Evolutionary conservation across 192 early-diverging fungal species (phyloP), one percentile per base, ranked within the genome.

Genomic region (Thoreauomyces humboldtii): DNA sequence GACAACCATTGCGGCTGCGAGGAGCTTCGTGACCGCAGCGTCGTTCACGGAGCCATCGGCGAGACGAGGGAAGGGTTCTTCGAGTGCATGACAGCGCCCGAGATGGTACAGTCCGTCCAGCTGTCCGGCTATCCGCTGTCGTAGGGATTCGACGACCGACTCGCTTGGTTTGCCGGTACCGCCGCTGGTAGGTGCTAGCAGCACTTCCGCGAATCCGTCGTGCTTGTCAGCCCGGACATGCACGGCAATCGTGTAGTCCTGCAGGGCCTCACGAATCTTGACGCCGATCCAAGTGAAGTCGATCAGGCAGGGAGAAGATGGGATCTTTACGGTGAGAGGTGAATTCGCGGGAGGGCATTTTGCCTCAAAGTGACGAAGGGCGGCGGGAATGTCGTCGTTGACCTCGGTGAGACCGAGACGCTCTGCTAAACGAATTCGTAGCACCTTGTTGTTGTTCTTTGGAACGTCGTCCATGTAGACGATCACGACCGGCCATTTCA

Each of bases 381-480:
- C 15, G 35, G 19, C 31, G 25, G 5, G 43, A 37, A 47, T 71
- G 44, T 54, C 57, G 50, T 74, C 73, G 41, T 47, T 33, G 28
- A 75, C 47, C 48, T 75, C 68, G 17, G 59, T 43, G 45, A 77
- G 50, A 6, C 55, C 59, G 53, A 77, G 46, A 27, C 76, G 64
- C 25, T 77, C 61, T 19, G 70, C 70, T 6, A 78, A 52, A 43
- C 77, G 74, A 59, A 77, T 76, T 12, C 75, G 72, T 9, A 77
- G 24, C 6, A 69, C 69, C 37, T 77, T 77, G 62, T 71, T 71
- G 63, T 66, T 53, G 57, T 77, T 77, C 34, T 77, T 77, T 2
- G 75, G 75, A n/a, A 77, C 34, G 36, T 74, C 70, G 41, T 71
- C 61, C 73, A 77, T 67, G 59, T 71, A 75, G 0, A 77, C 76